Evolutionary conservation across 2,329 filamentous ascomycete species (phyloP).

Genomic region (Ophiostoma pallidulum): DNA sequence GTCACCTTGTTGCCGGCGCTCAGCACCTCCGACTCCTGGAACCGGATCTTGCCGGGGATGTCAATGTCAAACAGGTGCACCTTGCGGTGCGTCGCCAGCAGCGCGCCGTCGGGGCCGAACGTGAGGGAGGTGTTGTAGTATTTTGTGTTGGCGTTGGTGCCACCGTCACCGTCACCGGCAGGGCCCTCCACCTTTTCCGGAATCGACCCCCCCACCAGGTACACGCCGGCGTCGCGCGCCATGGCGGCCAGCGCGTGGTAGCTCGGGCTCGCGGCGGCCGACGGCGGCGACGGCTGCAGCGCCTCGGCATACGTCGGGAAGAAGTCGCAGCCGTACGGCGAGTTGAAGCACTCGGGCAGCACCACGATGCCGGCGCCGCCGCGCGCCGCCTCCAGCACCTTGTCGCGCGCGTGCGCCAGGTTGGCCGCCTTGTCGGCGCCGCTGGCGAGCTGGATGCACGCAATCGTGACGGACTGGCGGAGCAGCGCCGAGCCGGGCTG

Average conservation of each 20-base stretch:
- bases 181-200: slow-evolving; percentile 68
- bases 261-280: slow-evolving; percentile 61
- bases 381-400: slow-evolving; percentile 71
- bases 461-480: slow-evolving; percentile 68
- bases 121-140: slow-evolving; percentile 88
- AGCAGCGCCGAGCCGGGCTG: slow-evolving; percentile 39
- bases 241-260: slow-evolving; percentile 76
- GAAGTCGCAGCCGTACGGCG: slow-evolving; percentile 82
- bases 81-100: slow-evolving; percentile 86
- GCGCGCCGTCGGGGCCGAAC: slow-evolving; percentile 66
- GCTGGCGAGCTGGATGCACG: slow-evolving; percentile 71
- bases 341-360: slow-evolving; percentile 98
- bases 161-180: slow-evolving; percentile 20
- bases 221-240: slow-evolving; percentile 68
- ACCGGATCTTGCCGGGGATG: slow-evolving; percentile 89
- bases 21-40: slow-evolving; percentile 83
- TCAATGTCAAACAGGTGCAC: slow-evolving; percentile 96
- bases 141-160: slow-evolving; percentile 29
- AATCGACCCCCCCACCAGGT: slow-evolving; percentile 85
- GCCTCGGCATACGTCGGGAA: slow-evolving; percentile 90
- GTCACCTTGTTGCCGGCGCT: slow-evolving; percentile 78
- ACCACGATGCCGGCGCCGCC: slow-evolving; percentile 78
- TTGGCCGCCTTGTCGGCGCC: slow-evolving; percentile 79
- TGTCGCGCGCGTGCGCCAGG: slow-evolving; percentile 67
- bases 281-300: slow-evolving; percentile 66